phyloP scores from a whole-genome alignment of 345 rosid species.

The Pelargonium nanum region DNA sequence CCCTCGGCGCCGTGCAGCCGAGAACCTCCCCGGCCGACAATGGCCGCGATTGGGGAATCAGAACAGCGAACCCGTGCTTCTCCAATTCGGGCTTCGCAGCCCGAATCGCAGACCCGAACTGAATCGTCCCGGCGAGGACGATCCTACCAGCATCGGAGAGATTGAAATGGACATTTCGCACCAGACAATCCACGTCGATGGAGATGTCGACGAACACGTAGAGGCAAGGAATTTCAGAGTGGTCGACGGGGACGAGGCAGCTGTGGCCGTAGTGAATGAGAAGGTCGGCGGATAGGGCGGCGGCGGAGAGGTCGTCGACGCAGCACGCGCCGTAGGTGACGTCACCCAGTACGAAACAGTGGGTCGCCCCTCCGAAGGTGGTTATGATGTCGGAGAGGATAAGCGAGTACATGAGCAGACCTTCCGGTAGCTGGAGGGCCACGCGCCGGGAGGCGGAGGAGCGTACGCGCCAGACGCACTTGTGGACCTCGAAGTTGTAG shows the following conservation, averaged over 20 bases:
- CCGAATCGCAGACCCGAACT: constrained; percentile 77
- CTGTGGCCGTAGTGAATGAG: constrained; percentile 89
- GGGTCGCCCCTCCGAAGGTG: constrained; percentile 47
- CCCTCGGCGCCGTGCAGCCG: constrained; percentile 77
- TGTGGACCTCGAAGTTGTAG: constrained; percentile 83
- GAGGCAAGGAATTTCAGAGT: constrained; percentile 67
- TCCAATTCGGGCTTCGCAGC: constrained; percentile 73
- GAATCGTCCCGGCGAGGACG: constrained; percentile 79
- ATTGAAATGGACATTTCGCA: constrained; percentile 46
- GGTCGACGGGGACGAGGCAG: constrained; percentile 78
- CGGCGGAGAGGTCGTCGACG: constrained; percentile 72
- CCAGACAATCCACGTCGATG: constrained; percentile 46
- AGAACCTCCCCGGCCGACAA: constrained; percentile 79
- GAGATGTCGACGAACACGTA: constrained; percentile 87
- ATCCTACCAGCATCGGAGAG: constrained; percentile 17
- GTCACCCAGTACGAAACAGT: constrained; percentile 80
- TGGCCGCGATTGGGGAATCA: constrained; percentile 87
- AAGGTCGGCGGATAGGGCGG: constrained; percentile 66
- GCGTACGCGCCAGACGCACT: constrained; percentile 70
- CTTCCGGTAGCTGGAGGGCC: constrained; percentile 86
- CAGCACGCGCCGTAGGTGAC: constrained; percentile 95
- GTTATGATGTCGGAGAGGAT: constrained; percentile 80
- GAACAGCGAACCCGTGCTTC: constrained; percentile 45
- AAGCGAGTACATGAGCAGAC: constrained; percentile 81
- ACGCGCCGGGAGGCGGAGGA: constrained; percentile 51